Evolutionary conservation across 2,329 filamentous ascomycete genomes (phyloP).

Genomic region (Zasmidium angulare): DNA sequence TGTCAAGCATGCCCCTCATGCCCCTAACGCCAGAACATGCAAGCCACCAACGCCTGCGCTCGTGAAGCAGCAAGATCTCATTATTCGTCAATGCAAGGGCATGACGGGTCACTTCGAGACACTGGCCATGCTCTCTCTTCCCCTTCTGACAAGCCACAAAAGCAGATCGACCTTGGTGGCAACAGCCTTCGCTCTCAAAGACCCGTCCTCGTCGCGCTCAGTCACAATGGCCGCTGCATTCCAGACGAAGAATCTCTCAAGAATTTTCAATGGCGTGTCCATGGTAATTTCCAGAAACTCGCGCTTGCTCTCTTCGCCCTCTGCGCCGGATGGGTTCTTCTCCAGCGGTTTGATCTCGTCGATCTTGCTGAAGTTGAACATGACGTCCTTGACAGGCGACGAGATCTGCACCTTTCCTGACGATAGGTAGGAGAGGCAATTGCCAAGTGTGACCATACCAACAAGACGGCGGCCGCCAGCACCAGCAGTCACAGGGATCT

Average conservation of each 20-base stretch:
- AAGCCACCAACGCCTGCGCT: not conserved
- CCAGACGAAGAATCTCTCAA: slow-evolving; percentile 97
- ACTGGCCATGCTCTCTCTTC: slow-evolving; percentile 22
- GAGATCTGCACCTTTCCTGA: slow-evolving; percentile 73
- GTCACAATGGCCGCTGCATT: slow-evolving; percentile 95
- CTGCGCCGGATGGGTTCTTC: slow-evolving; percentile 55
- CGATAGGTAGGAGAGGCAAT: slow-evolving; percentile 87
- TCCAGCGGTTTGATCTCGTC: slow-evolving; percentile 90
- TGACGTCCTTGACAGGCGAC: slow-evolving; percentile 78
- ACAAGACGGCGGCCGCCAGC: slow-evolving; percentile 69
- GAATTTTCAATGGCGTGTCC: slow-evolving; percentile 77
- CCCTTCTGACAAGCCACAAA: slow-evolving; percentile 80
- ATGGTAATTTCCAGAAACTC: slow-evolving; percentile 93
- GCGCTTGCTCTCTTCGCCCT: slow-evolving; percentile 46
- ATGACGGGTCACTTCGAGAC: not conserved
- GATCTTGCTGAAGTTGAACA: slow-evolving; percentile 92
- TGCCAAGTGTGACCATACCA: slow-evolving; percentile 90
- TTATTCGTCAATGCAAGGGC: not conserved
- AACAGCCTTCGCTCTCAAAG: slow-evolving; percentile 76
- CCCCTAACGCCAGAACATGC: not conserved
- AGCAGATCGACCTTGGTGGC: slow-evolving; percentile 96
- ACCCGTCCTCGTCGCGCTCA: slow-evolving; percentile 60
- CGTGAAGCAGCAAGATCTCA: not conserved
- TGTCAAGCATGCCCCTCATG: not conserved
- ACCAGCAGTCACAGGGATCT: slow-evolving; percentile 81